These are phyloP conservation scores for Gloeopeniophorella convolvens DNA, from an alignment of 768 basidiomycete species.

Conservation along the genomic window DNA sequence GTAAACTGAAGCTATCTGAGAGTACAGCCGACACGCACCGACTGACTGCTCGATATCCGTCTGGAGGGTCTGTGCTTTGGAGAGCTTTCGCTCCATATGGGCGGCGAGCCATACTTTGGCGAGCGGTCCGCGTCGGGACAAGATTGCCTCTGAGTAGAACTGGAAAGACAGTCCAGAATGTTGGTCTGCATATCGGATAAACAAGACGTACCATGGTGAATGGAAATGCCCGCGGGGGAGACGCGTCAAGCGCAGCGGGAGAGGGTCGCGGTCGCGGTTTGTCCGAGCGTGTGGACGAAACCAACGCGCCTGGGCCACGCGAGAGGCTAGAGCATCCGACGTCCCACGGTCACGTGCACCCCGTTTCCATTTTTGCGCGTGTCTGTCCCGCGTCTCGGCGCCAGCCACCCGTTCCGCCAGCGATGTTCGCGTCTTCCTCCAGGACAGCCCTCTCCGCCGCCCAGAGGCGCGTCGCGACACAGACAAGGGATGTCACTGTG, in stretches of 20 bases:
- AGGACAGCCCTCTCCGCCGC: conserved; percentile 10
- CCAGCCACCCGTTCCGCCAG: not conserved
- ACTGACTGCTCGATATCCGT: conserved; percentile 95
- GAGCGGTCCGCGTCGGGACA: conserved; percentile 88
- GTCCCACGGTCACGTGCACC: conserved; percentile 11
- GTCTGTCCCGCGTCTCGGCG: not conserved
- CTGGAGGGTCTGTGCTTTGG: conserved; percentile 89
- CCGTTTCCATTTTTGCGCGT: not conserved
- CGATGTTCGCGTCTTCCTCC: conserved; percentile 15
- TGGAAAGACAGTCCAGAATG: conserved; percentile 24
- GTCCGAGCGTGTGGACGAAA: conserved; percentile 12
- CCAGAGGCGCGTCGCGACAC: conserved; percentile 4
- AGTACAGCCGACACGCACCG: conserved; percentile 42
- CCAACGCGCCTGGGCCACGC: not conserved
- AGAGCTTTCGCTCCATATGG: conserved; percentile 97
- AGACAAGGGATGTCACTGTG: not conserved
- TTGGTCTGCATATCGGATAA: conserved; percentile 7
- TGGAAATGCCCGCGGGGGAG: not conserved
- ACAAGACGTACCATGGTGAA: conserved; percentile 20
- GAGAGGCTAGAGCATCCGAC: not conserved
- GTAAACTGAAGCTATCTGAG: not conserved
- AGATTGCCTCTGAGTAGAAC: conserved; percentile 93
- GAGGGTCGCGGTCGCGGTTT: no score
- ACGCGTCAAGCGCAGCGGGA: conserved; percentile 22
- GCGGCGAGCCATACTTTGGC: conserved; percentile 99